Evolutionary conservation across 2,329 filamentous ascomycete species (phyloP), one percentile per base, ranked within the genome.

Genomic region (Colletotrichum endophyticum): DNA sequence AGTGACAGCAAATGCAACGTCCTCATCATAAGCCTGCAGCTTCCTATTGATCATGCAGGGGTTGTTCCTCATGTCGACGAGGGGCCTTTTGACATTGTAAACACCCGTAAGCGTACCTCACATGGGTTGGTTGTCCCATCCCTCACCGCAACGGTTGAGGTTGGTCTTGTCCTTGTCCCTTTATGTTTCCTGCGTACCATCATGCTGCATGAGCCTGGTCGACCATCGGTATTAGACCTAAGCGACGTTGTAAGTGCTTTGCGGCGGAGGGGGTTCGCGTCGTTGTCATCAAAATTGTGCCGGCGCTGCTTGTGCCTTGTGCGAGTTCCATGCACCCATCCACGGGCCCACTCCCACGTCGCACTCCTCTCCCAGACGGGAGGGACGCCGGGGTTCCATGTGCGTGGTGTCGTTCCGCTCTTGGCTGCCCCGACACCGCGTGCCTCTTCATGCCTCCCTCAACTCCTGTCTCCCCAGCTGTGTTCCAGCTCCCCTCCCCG

Each of bases 351-450:
- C 70, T 63, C 34, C 34, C 63, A 66, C 72, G 57, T 69, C 73
- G 44, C 73, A 73, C 73, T 70, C 44, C 57, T 73, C 70, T 73
- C 70, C 70, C 64, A 69, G 64, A 69, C 66, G 70, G 73, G 70
- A 73, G 73, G 70, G 34, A 69, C 32, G 62, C 44, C 32, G 34
- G 70, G 70, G 59, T 66, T 70, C 70, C 70, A 73, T 76, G 70
- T 73, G 73, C 57, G 62, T 73, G 57, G 22, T 73, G 44, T 59
- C 64, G 56, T 73, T 73, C 64, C 59, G 64, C 70, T 44, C 70
- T 67, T 70, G 70, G 39, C 70, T 44, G 39, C 34, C 44, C 39
- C 67, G 32, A 39, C 68, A 64, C 73, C 62, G 53, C 72, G 68
- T 73, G 73, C 73, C 56, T 44, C 22, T 69, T 36, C 27, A 61